These are phyloP conservation scores for Stagonosporopsis chrysanthemi DNA, from an alignment of 2,329 filamentous ascomycete species.

Conservation along the genomic window DNA sequence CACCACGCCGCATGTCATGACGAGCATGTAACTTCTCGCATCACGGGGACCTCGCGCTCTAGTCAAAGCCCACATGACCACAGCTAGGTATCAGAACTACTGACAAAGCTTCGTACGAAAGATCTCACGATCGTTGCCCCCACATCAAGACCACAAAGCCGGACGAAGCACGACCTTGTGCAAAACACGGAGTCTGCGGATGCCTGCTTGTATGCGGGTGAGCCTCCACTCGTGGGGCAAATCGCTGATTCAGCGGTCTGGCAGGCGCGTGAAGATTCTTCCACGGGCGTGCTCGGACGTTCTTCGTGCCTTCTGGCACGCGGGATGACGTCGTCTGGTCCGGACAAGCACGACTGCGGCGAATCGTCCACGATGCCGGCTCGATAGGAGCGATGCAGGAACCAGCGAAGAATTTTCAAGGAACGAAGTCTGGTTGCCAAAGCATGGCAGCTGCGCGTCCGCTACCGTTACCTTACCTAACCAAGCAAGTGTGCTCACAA, in stretches of 20 bases:
- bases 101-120: slow-evolving; percentile 9
- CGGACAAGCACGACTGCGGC: background rate
- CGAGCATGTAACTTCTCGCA: background rate
- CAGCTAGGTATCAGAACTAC: background rate
- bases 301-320: slow-evolving; percentile 13
- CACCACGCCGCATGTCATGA: background rate
- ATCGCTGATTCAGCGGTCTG: background rate
- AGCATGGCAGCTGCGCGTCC: background rate
- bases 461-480: background rate
- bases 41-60: background rate
- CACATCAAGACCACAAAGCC: background rate
- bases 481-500: background rate
- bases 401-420: background rate
- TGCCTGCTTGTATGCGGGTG: slow-evolving; percentile 1
- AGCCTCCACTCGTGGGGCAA: slow-evolving; percentile 4
- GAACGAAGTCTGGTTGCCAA: background rate
- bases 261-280: background rate
- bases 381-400: background rate
- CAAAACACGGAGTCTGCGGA: background rate
- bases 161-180: background rate
- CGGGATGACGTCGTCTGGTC: slow-evolving; percentile 16
- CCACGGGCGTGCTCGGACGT: slow-evolving; percentile 5
- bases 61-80: background rate
- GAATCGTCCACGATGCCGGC: background rate
- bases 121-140: background rate